A percentile compares a stretch with the other conserved stretches of the same genome.
Evolutionary conservation across 2,329 filamentous ascomycete species (phyloP).

Genomic region (Microascus cirrosus): DNA sequence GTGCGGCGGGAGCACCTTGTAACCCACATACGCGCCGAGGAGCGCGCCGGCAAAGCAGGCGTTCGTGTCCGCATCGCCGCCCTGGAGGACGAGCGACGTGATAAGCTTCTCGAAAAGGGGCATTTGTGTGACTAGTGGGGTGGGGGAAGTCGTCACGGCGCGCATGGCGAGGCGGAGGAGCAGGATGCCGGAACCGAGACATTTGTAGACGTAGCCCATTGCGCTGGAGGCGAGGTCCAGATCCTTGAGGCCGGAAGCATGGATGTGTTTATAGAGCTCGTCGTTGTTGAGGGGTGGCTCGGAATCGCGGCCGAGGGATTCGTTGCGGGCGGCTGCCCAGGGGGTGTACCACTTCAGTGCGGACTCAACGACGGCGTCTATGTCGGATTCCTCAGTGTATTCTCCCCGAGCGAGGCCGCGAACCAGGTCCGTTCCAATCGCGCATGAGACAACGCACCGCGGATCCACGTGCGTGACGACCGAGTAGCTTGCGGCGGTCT

Average conservation of each 20-base stretch:
- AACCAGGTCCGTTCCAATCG: conserved; percentile 32
- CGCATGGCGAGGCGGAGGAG: conserved; percentile 31
- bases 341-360: conserved; percentile 25
- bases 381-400: conserved; percentile 22
- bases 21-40: conserved; percentile 34
- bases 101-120: conserved; percentile 33
- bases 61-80: conserved; percentile 43
- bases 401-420: conserved; percentile 33
- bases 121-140: conserved; percentile 10
- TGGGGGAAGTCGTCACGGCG: conserved; percentile 10
- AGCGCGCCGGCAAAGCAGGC: conserved; percentile 39
- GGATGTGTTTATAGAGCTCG: conserved; percentile 29
- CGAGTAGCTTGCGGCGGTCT: conserved; percentile 27
- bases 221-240: neutral
- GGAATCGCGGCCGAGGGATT: conserved; percentile 13
- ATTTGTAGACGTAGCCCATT: conserved; percentile 44
- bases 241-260: conserved; percentile 21
- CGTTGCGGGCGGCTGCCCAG: conserved; percentile 3
- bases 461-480: conserved; percentile 38
- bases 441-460: conserved; percentile 36
- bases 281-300: conserved; percentile 22
- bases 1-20: conserved; percentile 29
- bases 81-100: conserved; percentile 35
- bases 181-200: conserved; percentile 34
- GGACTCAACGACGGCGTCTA: conserved; percentile 27